phyloP scores from a whole-genome alignment of 441 rosid genomes.

The Gossypium lobatum region DNA sequence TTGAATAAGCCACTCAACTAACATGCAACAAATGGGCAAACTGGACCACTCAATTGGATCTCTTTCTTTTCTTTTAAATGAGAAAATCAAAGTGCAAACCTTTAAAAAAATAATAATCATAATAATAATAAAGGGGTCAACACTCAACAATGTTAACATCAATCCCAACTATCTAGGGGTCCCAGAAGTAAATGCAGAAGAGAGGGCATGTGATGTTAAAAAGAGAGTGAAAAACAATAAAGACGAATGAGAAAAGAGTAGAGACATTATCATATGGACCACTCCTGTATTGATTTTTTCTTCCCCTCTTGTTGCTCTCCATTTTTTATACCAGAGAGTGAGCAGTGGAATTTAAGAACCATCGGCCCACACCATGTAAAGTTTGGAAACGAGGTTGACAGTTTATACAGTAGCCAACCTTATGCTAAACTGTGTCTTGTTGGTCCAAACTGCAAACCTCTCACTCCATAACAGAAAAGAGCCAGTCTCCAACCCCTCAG shows the following conservation, averaged over 20 bases:
- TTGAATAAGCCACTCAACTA: not conserved
- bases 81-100: not conserved
- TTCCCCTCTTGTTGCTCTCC: not conserved
- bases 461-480: not conserved
- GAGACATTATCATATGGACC: constrained; percentile 19
- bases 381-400: constrained; percentile 61
- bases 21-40: constrained; percentile 1
- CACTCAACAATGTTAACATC: constrained; percentile 26
- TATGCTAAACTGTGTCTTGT: constrained; percentile 16
- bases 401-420: constrained; percentile 42
- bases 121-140: not conserved
- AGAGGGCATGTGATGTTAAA: constrained; percentile 42
- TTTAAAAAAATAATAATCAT: not conserved
- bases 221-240: constrained; percentile 34
- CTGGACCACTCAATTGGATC: not conserved
- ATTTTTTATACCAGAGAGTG: not conserved
- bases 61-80: not conserved
- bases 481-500: not conserved
- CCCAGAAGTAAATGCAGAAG: constrained; percentile 49
- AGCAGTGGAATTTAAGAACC: constrained; percentile 44
- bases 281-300: not conserved
- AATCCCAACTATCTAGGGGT: constrained; percentile 40
- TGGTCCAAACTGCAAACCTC: constrained; percentile 10
- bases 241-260: constrained; percentile 31
- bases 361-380: constrained; percentile 72